Evolutionary conservation across 2,329 filamentous ascomycete genomes (phyloP), one percentile per base, ranked within the genome.

Genomic region (Monosporascus sp.): DNA sequence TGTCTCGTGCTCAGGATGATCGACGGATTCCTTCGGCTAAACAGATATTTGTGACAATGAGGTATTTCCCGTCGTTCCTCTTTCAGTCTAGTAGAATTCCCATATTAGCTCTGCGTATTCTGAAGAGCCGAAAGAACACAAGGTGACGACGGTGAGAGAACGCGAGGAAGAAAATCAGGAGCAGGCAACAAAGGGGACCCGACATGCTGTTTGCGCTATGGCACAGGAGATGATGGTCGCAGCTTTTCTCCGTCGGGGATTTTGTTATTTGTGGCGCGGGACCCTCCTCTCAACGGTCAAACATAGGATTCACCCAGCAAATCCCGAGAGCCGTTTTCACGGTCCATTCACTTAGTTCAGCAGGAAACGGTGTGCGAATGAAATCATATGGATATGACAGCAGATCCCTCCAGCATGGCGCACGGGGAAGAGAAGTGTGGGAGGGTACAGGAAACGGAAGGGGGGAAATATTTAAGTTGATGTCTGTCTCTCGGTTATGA

Each of bases 51-150:
- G 51, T 47, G 36, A 39, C 55, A 55, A 55, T 54, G 54, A 57
- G 52, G 57, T 57, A 60, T 57, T 57, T 52, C 57, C 58, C 50
- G 22, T 46, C 14, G 24, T 46, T 46, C 11, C 43, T 46, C 43
- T 46, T 46, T 18, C 24, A 27, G 43, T 46, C 43, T 46, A 27
- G 24, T 6, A 27, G 22, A 25, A 17, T 5, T 7, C 14, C 8
- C 15, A 3, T 18, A n/a, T 46, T 46, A 46, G 43, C 43, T 46
- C 22, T 27, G 14, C n/a, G 8, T n/a, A 20, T 44, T 44, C 41
- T 25, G 14, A 25, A 31, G 39, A 20, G 18, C 5, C n/a, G 11
- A 24, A 43, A 43, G 22, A 20, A 43, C 18, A 11, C 11, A 43
- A 5, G 17, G 20, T 7, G 22, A 46, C 7, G 22, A 46, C 5